Percentiles rank a stretch among this genome's conserved stretches.
Conservation (phyloP, 192 early-diverging fungal species). For the Rhizophagus prolifer region DNA sequence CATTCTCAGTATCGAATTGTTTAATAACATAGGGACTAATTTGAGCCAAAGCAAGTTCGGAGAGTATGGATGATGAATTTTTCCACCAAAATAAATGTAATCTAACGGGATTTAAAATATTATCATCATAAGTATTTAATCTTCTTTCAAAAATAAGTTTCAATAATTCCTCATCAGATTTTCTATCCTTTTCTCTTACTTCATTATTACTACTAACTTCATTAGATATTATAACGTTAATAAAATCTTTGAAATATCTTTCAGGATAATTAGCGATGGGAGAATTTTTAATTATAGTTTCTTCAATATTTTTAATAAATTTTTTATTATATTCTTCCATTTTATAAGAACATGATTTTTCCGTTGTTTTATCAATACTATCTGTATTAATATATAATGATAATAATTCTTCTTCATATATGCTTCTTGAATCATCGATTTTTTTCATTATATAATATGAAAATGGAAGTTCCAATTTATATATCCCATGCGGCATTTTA, state of each 20-base stretch:
- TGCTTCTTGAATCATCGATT: constrained; percentile 20
- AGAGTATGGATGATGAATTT: neutral
- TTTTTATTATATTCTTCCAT: neutral
- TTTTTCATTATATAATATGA: constrained; percentile 25
- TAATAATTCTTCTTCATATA: constrained; percentile 6
- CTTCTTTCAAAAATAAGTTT: constrained; percentile 21
- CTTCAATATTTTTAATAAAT: neutral
- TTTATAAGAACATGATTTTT: neutral
- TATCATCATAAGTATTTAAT: neutral
- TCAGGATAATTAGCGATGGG: neutral
- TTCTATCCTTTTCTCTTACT: neutral
- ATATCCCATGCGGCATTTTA: neutral
- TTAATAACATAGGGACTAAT: neutral
- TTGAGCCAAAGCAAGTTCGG: constrained; percentile 17
- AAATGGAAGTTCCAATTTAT: constrained; percentile 25
- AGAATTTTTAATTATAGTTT: neutral
- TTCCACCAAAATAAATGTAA: constrained; percentile 30
- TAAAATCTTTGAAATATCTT: constrained; percentile 29
- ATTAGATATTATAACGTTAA: constrained; percentile 10
- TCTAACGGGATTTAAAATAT: constrained; percentile 19
- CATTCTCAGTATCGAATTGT: neutral
- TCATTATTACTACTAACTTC: neutral
- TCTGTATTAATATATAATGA: neutral
- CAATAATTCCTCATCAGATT: neutral
- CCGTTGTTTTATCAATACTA: constrained; percentile 13